Evolutionary conservation across 495 filamentous ascomycete genomes (phyloP).

Genomic region (Penicillium mononematosum): DNA sequence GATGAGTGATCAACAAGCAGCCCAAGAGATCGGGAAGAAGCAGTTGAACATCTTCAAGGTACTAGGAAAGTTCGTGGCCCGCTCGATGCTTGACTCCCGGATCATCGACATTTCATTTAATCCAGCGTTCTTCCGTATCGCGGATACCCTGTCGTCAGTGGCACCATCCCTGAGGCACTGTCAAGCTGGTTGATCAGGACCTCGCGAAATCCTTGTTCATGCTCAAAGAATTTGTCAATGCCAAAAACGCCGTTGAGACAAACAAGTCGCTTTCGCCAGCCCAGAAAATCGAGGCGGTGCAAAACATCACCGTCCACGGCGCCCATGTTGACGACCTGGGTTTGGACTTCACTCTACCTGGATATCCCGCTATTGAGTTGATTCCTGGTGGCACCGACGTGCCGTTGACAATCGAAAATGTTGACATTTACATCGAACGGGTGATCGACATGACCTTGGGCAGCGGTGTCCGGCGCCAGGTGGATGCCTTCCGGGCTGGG

Average conservation of each 20-base stretch:
- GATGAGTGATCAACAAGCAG: conserved; percentile 74
- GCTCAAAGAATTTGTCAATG: conserved; percentile 80
- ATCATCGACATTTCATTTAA: conserved; percentile 99
- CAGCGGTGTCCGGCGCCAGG: conserved; percentile 79
- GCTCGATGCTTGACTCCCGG: conserved; percentile 96
- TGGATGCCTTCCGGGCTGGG: conserved; percentile 85
- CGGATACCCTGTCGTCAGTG: conserved; percentile 68
- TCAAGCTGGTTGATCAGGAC: conserved; percentile 83
- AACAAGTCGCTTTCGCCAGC: conserved; percentile 59
- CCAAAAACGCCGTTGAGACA: conserved; percentile 77
- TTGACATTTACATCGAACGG: conserved; percentile 79
- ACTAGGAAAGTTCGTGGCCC: conserved; percentile 95
- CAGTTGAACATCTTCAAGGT: conserved; percentile 87
- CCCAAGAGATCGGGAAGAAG: conserved; percentile 73
- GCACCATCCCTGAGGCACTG: conserved; percentile 83
- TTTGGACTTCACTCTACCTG: conserved; percentile 92
- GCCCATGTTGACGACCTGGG: conserved; percentile 80
- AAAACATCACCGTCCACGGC: conserved; percentile 68
- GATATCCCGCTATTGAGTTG: conserved; percentile 87
- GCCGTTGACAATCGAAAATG: conserved; percentile 83
- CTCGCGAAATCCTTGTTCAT: conserved; percentile 83
- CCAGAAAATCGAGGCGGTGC: conserved; percentile 67
- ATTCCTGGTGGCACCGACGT: conserved; percentile 68
- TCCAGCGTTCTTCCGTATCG: conserved; percentile 94
- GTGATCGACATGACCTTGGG: conserved; percentile 92